Evolutionary conservation across 495 filamentous ascomycete species (phyloP), one percentile per base, ranked within the genome.

Genomic region (Hypoxylon fragiforme): DNA sequence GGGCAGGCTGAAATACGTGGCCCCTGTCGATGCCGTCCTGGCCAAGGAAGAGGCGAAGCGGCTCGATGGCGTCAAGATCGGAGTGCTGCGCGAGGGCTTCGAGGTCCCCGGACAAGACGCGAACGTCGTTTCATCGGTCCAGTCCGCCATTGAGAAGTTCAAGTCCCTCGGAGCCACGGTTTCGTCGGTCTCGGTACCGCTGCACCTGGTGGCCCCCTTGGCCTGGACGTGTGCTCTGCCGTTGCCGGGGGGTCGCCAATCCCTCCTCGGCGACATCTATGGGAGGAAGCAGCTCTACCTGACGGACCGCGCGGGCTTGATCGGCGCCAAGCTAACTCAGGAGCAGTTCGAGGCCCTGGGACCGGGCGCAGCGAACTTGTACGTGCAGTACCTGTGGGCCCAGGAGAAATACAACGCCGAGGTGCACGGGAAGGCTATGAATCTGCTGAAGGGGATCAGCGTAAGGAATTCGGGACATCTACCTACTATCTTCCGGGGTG

Each of bases 21-120:
- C 57, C 7, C 63, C 69, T 20, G 50, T 70, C 8, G 64, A 64
- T 32, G 41, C 35, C 11, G n/a, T 61, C 14, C 40, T 54, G 6
- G n/a, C 38, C 2, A 44, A 40, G 32, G 54, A 60, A 9, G 45
- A 30, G 3, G 50, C 61, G 2, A 42, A 45, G 34, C 63, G 69
- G 55, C 72, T 83, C 0, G 60, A 71, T n/a, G 78, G 77, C 0
- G 40, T 81, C n/a, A 77, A 66, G 44, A 63, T 85, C n/a, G 82
- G 77, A 1, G 65, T 83, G 4, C 52, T 84, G 8, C 65, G 47
- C 12, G 81, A 84, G 53, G 76, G 76, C 0, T 77, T 82, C 41
- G 62, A 74, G 7, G 61, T 76, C 37, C 63, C 67, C 6, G 63
- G 69, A 4, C 64, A 80, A 3, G 74, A 78, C 39, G 57, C 72